Conservation (phyloP, 2,329 filamentous ascomycete species). For the Xylariaceae sp. region DNA sequence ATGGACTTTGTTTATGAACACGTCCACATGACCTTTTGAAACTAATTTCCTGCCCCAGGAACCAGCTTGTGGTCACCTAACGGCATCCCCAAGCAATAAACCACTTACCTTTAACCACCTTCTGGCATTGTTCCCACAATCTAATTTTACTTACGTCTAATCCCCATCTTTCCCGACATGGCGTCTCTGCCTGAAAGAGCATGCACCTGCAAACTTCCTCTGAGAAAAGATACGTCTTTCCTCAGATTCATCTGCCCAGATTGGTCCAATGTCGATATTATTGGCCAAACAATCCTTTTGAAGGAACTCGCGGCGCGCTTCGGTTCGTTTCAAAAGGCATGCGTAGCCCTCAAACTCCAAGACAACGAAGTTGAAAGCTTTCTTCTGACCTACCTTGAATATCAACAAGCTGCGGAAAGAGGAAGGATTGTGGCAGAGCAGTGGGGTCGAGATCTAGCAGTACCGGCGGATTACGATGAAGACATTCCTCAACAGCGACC, state of each 20-base stretch:
- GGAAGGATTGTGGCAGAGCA: constrained; percentile 1
- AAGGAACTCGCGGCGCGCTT: constrained; percentile 5
- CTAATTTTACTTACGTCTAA: too few relatives aligned
- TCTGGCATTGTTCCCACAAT: background rate
- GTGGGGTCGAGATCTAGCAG: constrained; percentile 15
- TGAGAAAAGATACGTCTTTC: background rate
- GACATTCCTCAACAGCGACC: constrained; percentile 22
- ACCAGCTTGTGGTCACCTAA: background rate
- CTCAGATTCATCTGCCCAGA: background rate
- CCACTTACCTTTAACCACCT: background rate
- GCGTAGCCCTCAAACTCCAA: constrained; percentile 7
- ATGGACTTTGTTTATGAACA: too few relatives aligned
- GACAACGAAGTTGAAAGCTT: constrained; percentile 19
- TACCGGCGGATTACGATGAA: background rate
- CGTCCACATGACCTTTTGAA: background rate
- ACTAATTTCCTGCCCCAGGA: background rate
- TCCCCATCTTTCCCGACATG: constrained; percentile 2
- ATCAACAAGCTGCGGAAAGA: constrained; percentile 5
- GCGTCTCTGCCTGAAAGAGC: constrained; percentile 6
- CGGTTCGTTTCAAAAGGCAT: constrained; percentile 17
- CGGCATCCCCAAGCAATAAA: background rate
- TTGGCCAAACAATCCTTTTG: constrained; percentile 20
- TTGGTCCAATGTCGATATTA: constrained; percentile 22
- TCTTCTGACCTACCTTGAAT: constrained; percentile 1
- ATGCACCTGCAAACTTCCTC: constrained; percentile 10